Base-by-base conservation (phyloP, 257 asterid species). In the Thymus quinquecostatus region DNA sequence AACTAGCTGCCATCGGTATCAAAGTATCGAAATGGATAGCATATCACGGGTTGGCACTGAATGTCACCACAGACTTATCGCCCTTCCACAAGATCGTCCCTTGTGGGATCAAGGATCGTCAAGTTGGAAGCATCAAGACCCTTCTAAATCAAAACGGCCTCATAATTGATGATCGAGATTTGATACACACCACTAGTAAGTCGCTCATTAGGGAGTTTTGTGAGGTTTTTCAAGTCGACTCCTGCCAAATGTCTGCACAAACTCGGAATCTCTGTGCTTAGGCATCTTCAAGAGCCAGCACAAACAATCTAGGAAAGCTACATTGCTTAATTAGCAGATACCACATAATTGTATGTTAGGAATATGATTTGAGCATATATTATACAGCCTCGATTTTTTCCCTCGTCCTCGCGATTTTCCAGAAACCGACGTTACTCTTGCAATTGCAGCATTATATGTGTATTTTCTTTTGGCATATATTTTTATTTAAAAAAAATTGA, bases 1-100 rank as follows among this genome's bases (percentile, higher is more conserved):
- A 91, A 83, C 38, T 94, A 77, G 98, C 96, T 40, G 99, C 98
- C 38, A 82, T 91, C 28, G 99, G 98, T 34, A 77, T 94, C 32
- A 85, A 80, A 82, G 97, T 86, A 27, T 85, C 95, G 0, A 81
- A 75, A 47, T 91, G 99, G 95, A 84, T 91, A 66, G 70, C 98
- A 5, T 88, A 75, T 80, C 99, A 91, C 75, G 97, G 98, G 30
- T 59, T 94, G 79, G 94, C 96, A 21, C 83, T 92, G 77, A 92
- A 92, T 69, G 92, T 92, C 80, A 81, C 88, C 73, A 88, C 96
- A 21, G 87, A 92, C 76, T 27, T 84, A 55, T 43, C 80, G 8
- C 87, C 96, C 38, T 92, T 92, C 76, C 75, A 78, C 48, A 84
- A 29, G 75, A 92, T 88, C 30, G 84, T 88, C 62, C 98, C 97